Percentiles rank a stretch among this genome's conserved stretches.
Evolutionary conservation across 2,329 filamentous ascomycete species (phyloP).

Genomic region (Penicillium sp.): DNA sequence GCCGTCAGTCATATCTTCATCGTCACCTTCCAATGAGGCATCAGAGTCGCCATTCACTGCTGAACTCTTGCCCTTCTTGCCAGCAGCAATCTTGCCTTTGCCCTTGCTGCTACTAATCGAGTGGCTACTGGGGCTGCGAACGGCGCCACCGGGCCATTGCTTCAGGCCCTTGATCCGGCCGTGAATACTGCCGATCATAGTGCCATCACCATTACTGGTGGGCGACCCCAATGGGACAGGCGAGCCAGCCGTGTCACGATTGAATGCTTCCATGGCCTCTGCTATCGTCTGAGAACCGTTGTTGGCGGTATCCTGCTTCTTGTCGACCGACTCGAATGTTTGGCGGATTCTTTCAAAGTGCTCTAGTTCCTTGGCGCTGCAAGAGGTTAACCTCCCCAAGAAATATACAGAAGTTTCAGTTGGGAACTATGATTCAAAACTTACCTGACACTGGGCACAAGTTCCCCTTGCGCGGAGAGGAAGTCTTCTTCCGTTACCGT

Average conservation of each 20-base stretch:
- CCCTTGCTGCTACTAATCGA: conserved; percentile 25
- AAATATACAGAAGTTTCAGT: not conserved
- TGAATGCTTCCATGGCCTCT: conserved; percentile 34
- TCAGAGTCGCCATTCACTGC: conserved; percentile 29
- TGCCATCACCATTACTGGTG: conserved; percentile 23
- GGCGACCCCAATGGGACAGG: conserved; percentile 15
- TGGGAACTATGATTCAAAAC: conserved; percentile 4
- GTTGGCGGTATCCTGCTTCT: conserved; percentile 31
- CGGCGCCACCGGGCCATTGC: conserved; percentile 21
- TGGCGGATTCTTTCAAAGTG: conserved; percentile 83
- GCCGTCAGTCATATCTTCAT: conserved; percentile 20
- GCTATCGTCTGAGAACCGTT: conserved; percentile 31
- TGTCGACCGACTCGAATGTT: conserved; percentile 64
- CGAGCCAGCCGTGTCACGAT: conserved; percentile 13
- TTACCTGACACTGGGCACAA: conserved; percentile 77
- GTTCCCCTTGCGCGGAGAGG: conserved; percentile 68
- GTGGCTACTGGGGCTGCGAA: conserved; percentile 27
- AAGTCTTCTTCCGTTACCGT: conserved; percentile 90
- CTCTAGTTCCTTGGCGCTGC: conserved; percentile 76
- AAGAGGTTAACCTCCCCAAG: conserved; percentile 21
- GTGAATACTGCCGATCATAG: conserved; percentile 13
- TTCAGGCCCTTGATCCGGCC: conserved; percentile 29
- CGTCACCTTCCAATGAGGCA: conserved; percentile 27
- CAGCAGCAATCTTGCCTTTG: conserved; percentile 20
- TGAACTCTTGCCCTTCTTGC: conserved; percentile 36